Evolutionary conservation across 495 filamentous ascomycete species (phyloP), one percentile per base, ranked within the genome.

Genomic region (Pseudomonodictys pantanalensis): DNA sequence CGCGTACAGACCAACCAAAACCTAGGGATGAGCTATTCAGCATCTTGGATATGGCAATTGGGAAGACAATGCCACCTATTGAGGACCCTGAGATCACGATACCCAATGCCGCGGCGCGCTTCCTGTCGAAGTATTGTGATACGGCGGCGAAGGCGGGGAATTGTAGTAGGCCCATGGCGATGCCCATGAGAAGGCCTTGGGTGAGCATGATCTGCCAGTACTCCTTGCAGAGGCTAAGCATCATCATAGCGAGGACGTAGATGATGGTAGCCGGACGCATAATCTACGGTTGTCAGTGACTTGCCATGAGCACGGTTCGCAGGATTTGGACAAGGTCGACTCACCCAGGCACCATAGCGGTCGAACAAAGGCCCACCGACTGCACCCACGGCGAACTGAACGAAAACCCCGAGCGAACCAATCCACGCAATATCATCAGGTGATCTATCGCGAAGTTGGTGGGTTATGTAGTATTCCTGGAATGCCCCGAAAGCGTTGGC

Each of bases 401-500:
- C 54, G 59, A 82, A 84, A 1, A 69, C 53, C 8, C 70, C 62
- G 0, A 84, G 56, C 1, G 83, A 82, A 1, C 82, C 83, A 12
- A 88, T 77, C 85, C 84, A 87, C 43, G 82, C 76, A 23, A 87
- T 75, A 3, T 77, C 69, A 35, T 80, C 82, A 25, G 77, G 64
- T 0, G 77, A 70, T 15, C 79, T 59, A 15, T 72, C 60, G 1
- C 66, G 56, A 1, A 89, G 76, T 41, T 81, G 76, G 39, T 78
- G 65, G 1, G 62, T 60, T n/a, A 73, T 50, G 67, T 86, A 88
- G 72, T 86, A 86, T 17, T 79, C 73, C 59, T 84, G 71, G 59
- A 87, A 88, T 12, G 82, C 67, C 8, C 85, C 85, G 49, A 87
- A 85, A 0, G 82, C 76, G 71, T 86, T 86, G 42, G 81, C 55